phyloP scores from a whole-genome alignment of 2,329 filamentous ascomycete genomes.

The Pseudogymnoascus sp. region DNA sequence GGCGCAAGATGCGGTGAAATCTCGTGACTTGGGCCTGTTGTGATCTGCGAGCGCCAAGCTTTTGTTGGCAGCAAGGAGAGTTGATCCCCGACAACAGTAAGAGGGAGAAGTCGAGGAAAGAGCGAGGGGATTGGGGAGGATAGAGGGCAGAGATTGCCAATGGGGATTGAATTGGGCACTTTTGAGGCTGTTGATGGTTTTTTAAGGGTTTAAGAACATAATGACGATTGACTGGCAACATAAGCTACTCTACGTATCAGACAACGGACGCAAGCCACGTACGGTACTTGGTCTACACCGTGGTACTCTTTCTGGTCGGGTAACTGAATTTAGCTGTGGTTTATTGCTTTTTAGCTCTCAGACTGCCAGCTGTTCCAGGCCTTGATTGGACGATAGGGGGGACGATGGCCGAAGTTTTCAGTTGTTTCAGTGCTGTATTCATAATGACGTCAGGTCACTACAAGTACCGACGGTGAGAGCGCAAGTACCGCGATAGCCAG shows the following conservation, averaged over 20 bases:
- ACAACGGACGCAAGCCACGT: not conserved
- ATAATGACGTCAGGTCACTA: not conserved
- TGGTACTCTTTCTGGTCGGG: not conserved
- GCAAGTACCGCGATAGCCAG: not conserved
- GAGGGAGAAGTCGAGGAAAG: not conserved
- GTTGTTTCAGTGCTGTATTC: not conserved
- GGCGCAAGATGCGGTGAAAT: not conserved
- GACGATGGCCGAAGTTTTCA: not conserved
- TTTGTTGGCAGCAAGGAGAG: not conserved
- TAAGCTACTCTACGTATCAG: not conserved
- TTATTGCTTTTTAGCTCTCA: not conserved
- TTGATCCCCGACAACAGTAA: not conserved
- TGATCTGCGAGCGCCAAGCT: conserved; percentile 2
- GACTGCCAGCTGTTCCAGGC: not conserved
- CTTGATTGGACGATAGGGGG: not conserved
- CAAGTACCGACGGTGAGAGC: not conserved
- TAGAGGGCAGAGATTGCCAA: not conserved
- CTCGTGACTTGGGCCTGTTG: conserved; percentile 3
- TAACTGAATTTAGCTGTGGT: conserved; percentile 1
- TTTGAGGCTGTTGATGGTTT: conserved; percentile 2
- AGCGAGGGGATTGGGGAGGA: not conserved
- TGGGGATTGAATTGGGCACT: not conserved
- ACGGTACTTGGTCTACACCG: not conserved
- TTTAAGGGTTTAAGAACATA: conserved; percentile 6
- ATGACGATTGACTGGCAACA: not conserved